Conservation (phyloP, 805 yeast genomes). For the Schwanniomyces vanrijiae region DNA sequence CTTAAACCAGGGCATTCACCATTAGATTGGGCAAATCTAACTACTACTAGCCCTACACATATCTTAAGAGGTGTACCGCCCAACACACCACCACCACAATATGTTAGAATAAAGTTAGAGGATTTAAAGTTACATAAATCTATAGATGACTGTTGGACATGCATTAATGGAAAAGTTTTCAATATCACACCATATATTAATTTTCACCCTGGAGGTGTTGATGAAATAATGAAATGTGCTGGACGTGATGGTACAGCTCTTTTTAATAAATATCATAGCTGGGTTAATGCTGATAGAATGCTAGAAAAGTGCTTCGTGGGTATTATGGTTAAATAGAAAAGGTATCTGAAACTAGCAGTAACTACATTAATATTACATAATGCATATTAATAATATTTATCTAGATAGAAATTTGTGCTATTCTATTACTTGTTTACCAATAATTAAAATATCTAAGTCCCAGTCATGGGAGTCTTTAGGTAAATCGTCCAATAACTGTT, state of each 20-base stretch:
- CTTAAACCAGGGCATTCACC: slow-evolving; percentile 83
- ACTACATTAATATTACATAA: neutral
- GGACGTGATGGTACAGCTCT: slow-evolving; percentile 79
- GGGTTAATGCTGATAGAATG: slow-evolving; percentile 86
- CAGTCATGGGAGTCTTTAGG: slow-evolving; percentile 69
- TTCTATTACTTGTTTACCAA: slow-evolving; percentile 16
- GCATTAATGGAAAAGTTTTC: slow-evolving; percentile 76
- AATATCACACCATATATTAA: slow-evolving; percentile 80
- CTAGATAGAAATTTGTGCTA: neutral
- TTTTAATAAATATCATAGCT: slow-evolving; percentile 66
- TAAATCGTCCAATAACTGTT: slow-evolving; percentile 55
- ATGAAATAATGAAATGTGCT: slow-evolving; percentile 73
- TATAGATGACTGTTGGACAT: slow-evolving; percentile 82
- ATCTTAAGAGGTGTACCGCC: slow-evolving; percentile 55
- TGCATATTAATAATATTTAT: slow-evolving; percentile 3
- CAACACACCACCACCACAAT: slow-evolving; percentile 51
- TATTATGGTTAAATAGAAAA: slow-evolving; percentile 23
- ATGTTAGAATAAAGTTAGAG: slow-evolving; percentile 50
- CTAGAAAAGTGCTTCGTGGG: slow-evolving; percentile 81
- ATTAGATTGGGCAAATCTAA: slow-evolving; percentile 76
- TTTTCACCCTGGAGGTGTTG: slow-evolving; percentile 93
- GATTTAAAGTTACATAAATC: slow-evolving; percentile 61
- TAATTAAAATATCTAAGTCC: slow-evolving; percentile 53
- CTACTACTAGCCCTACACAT: slow-evolving; percentile 40
- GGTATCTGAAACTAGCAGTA: neutral